These are phyloP conservation scores for Colletotrichum karsti DNA, from an alignment of 2,329 filamentous ascomycete species.

Conservation along the genomic window DNA sequence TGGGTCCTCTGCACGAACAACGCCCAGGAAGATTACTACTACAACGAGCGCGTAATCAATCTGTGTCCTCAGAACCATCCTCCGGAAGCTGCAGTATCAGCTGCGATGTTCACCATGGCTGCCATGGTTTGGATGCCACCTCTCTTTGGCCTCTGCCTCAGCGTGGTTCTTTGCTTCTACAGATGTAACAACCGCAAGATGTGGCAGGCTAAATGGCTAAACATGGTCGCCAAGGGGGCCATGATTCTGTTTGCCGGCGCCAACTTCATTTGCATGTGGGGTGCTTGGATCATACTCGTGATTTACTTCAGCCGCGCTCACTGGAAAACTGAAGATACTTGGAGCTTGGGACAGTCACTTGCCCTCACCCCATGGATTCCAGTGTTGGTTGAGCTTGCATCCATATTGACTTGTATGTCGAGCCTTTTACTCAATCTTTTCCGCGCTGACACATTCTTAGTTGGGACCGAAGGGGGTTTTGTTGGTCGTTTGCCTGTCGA, in stretches of 20 bases:
- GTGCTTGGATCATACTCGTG: conserved; percentile 2
- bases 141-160: conserved; percentile 22
- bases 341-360: conserved; percentile 19
- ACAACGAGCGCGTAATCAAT: background rate
- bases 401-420: conserved; percentile 5
- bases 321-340: background rate
- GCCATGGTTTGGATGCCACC: conserved; percentile 27
- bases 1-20: conserved; percentile 17
- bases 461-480: background rate
- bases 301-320: background rate
- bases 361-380: conserved; percentile 9
- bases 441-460: background rate
- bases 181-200: conserved; percentile 18
- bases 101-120: conserved; percentile 22
- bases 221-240: background rate
- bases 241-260: conserved; percentile 1
- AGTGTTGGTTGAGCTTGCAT: background rate
- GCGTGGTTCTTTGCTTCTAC: conserved; percentile 23
- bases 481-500: conserved; percentile 6
- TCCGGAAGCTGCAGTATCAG: background rate
- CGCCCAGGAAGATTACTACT: background rate
- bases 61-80: conserved; percentile 7
- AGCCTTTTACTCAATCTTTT: background rate
- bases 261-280: conserved; percentile 25
- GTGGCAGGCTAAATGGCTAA: conserved; percentile 19